Evolutionary conservation across 2,329 filamentous ascomycete species (phyloP).

Genomic region (Anthostomella pinea): DNA sequence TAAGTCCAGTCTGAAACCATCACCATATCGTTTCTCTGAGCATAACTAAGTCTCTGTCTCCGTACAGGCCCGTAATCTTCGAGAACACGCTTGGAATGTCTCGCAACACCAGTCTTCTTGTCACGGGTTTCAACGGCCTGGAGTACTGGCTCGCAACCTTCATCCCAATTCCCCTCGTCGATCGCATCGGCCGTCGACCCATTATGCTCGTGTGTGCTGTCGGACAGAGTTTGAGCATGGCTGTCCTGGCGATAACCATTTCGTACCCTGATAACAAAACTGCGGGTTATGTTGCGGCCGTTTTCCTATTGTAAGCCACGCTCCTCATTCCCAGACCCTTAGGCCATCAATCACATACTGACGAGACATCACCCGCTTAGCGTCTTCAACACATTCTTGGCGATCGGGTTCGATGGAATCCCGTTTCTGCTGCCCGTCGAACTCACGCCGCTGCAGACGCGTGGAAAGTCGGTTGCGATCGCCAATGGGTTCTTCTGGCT

Average conservation of each 20-base stretch:
- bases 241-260: neutral
- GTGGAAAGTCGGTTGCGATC: slow-evolving; percentile 2
- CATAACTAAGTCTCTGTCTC: too few relatives aligned
- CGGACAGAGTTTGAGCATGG: neutral
- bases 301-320: slow-evolving; percentile 1
- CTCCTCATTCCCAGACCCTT: neutral
- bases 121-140: slow-evolving; percentile 1
- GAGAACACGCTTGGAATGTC: slow-evolving; percentile 1
- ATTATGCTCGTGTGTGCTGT: slow-evolving; percentile 1
- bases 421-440: slow-evolving; percentile 1
- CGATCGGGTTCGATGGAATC: neutral
- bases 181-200: neutral
- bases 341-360: too few relatives aligned
- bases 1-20: neutral
- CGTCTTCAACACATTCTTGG: slow-evolving; percentile 1
- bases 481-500: slow-evolving; percentile 1
- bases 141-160: slow-evolving; percentile 2
- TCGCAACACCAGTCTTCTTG: neutral
- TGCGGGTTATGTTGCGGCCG: neutral
- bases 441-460: slow-evolving; percentile 1
- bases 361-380: neutral
- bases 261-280: slow-evolving; percentile 1
- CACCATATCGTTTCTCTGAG: too few relatives aligned
- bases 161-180: slow-evolving; percentile 1
- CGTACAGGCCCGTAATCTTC: slow-evolving; percentile 1